phyloP scores from a whole-genome alignment of 371 early-diverging fungal genomes.

The Haplosporangium sp. region DNA sequence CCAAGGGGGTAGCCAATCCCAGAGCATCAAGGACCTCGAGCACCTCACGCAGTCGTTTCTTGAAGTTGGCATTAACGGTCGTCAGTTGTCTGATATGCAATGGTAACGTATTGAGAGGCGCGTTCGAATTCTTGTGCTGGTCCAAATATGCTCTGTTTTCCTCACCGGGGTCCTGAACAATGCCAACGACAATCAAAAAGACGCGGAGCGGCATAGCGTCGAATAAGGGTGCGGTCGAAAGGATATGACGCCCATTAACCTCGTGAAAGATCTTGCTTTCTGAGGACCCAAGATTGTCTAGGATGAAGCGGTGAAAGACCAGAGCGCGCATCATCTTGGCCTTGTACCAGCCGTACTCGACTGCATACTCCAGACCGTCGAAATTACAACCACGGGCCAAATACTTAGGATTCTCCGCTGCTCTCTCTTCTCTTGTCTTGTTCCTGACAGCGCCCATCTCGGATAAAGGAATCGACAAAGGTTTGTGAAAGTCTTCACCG shows the following conservation, averaged over 20 bases:
- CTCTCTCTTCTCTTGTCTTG: not conserved
- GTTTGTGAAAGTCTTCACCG: constrained; percentile 19
- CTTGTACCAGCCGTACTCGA: constrained; percentile 37
- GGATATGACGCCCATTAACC: not conserved
- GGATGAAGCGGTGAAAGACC: constrained; percentile 40
- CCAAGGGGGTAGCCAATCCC: constrained; percentile 32
- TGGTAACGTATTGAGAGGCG: constrained; percentile 19
- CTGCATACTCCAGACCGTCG: constrained; percentile 21
- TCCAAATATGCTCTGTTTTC: constrained; percentile 21
- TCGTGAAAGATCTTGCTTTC: constrained; percentile 23
- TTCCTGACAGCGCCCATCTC: constrained; percentile 16
- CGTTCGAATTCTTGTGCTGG: constrained; percentile 18
- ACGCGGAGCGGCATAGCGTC: constrained; percentile 30
- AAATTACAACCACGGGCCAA: constrained; percentile 6
- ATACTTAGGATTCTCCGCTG: too few relatives aligned
- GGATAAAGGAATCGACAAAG: constrained; percentile 17
- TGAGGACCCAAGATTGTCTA: constrained; percentile 20
- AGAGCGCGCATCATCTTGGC: constrained; percentile 54
- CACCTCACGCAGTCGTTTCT: constrained; percentile 37
- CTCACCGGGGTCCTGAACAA: constrained; percentile 11
- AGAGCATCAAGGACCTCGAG: constrained; percentile 50
- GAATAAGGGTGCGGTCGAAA: constrained; percentile 27
- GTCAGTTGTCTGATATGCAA: constrained; percentile 5
- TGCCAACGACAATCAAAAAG: constrained; percentile 35
- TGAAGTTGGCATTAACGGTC: constrained; percentile 23